Evolutionary conservation across 164 flowering plant species (phyloP).

Genomic region (Tinospora cordifolia): DNA sequence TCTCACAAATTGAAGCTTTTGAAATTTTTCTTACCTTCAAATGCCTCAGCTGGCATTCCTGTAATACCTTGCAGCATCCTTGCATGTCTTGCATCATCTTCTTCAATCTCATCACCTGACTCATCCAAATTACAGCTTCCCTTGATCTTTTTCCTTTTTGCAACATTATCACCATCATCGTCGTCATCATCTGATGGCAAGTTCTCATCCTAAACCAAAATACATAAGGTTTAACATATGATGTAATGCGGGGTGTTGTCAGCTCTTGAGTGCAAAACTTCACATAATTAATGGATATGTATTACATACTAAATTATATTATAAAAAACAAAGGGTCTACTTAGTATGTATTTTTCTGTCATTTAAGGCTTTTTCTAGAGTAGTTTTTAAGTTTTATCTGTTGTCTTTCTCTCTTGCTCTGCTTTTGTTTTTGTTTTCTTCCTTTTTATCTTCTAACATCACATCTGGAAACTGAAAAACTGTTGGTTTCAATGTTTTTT

Average conservation of each 20-base stretch:
- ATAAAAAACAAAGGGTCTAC: no score
- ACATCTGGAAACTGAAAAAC: no score
- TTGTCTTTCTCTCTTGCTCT: no score
- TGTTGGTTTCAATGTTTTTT: no score
- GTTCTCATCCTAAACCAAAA: constrained; percentile 56
- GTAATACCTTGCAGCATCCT: constrained; percentile 75
- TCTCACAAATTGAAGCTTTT: no score
- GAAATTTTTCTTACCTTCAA: constrained; percentile 42
- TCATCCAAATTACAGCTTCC: constrained; percentile 10
- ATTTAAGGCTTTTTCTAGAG: no score
- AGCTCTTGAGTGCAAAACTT: not conserved
- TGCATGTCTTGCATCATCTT: constrained; percentile 46
- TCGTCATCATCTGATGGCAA: constrained; percentile 60
- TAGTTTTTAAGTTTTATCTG: no score
- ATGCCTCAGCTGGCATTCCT: constrained; percentile 61
- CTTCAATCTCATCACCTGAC: constrained; percentile 30
- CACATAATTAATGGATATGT: not conserved
- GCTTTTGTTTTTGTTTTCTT: no score
- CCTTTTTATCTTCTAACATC: no score
- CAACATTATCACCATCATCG: constrained; percentile 18
- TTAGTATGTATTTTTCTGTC: no score
- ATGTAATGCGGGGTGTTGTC: not conserved
- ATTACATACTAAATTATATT: not conserved
- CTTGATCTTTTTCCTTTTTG: not conserved
- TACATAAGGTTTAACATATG: not conserved